Base-by-base conservation (phyloP, 1,139 yeast genomes). In the Spathaspora sp. region DNA sequence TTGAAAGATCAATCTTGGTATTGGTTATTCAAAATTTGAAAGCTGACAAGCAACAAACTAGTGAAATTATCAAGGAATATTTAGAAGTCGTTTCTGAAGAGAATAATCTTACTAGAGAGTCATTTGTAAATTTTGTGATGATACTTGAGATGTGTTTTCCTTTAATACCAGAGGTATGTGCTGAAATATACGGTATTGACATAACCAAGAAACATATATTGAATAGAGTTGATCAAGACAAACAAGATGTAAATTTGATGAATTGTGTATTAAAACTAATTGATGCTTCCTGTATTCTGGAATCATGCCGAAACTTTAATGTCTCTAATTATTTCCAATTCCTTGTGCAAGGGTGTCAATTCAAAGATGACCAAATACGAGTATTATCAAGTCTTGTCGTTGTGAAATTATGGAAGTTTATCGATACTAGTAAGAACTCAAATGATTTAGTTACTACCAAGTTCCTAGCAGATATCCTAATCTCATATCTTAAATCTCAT, bases 371-470 rank as follows among this genome's bases (percentile, higher is more conserved):
- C 1, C 61, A 60, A 36, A 56, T 73, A 1, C 60, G 59, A 45
- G 51, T 68, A 2, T 54, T 72, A 16, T 62, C 78, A 0, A 59
- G 68, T 1, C 57, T 76, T 39, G 64, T 66, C 25, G 51, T 73
- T 7, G 58, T 73, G 7, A 78, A 78, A 53, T 44, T 73, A n/a
- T 77, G 81, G 81, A 71, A 66, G 49, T 61, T 65, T 46, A 57
- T 76, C 1, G 67, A 68, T 41, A 55, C 62, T 10, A 54, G 67
- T 6, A 52, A 56, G 41, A 52, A 57, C 42, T 53, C 58, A 40
- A 37, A 44, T 7, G 48, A 51, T 1, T 39, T 55, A 7, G 40
- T 68, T 2, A 49, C 60, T 0, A 48, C 67, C 17, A 52, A 55
- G 4, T 51, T 56, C 11, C 43, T 72, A 16, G 57, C 56, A 11